Percentiles rank a stretch among this genome's conserved stretches.
phyloP scores from a whole-genome alignment of 2,329 filamentous ascomycete genomes.

The Stromatinia cepivora region DNA sequence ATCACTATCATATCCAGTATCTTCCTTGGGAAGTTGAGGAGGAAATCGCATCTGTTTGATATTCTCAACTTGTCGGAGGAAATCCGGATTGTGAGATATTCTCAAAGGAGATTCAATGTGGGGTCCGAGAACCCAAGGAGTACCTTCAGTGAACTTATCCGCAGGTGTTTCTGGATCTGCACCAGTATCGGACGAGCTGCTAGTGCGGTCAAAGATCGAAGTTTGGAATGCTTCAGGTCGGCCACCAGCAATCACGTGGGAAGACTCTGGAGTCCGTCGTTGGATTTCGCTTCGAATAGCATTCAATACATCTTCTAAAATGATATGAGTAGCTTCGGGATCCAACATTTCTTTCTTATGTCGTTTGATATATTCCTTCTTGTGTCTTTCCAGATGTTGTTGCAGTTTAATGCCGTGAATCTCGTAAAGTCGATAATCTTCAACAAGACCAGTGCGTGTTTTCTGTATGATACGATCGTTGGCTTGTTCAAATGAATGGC shows the following conservation, averaged over 20 bases:
- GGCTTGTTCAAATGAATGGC: constrained; percentile 50
- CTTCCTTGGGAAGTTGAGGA: constrained; percentile 28
- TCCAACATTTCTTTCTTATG: constrained; percentile 25
- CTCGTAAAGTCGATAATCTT: constrained; percentile 54
- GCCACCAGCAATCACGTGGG: constrained; percentile 44
- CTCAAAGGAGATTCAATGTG: constrained; percentile 39
- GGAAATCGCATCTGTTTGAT: constrained; percentile 27
- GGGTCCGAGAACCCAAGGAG: constrained; percentile 34
- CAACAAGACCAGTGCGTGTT: constrained; percentile 47
- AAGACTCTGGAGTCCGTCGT: constrained; percentile 46
- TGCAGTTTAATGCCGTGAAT: constrained; percentile 53
- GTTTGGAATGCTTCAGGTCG: constrained; percentile 41
- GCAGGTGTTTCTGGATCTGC: constrained; percentile 44
- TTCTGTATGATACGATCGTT: constrained; percentile 47
- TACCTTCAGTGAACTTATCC: constrained; percentile 33
- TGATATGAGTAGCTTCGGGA: constrained; percentile 39
- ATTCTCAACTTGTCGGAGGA: constrained; percentile 25
- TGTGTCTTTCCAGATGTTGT: constrained; percentile 46
- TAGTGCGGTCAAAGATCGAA: constrained; percentile 54
- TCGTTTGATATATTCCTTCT: constrained; percentile 39
- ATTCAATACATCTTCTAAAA: constrained; percentile 44
- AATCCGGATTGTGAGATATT: constrained; percentile 31
- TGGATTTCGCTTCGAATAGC: constrained; percentile 48
- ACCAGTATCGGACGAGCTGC: constrained; percentile 50
- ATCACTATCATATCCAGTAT: constrained; percentile 38